Evolutionary conservation across 202 grass and related monocot species (phyloP).

Genomic region (Carex arenaria): DNA sequence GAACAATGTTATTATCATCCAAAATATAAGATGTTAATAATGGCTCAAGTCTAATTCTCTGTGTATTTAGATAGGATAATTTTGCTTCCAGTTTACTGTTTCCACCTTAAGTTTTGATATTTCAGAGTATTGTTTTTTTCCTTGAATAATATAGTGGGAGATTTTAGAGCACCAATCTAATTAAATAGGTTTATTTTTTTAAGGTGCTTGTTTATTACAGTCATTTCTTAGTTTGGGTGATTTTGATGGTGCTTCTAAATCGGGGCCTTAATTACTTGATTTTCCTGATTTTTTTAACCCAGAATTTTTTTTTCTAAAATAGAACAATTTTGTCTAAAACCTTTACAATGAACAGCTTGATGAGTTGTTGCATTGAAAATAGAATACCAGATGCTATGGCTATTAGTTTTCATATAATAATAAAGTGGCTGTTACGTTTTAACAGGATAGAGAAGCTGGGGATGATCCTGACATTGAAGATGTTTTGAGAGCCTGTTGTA

Average conservation of each 20-base stretch:
- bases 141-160: too few relatives aligned
- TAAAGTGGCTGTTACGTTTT: not conserved
- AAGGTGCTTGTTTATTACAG: not conserved
- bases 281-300: not conserved
- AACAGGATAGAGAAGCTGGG: conserved; percentile 92
- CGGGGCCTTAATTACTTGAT: not conserved
- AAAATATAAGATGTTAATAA: not conserved
- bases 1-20: not conserved
- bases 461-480: conserved; percentile 79
- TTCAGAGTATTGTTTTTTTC: too few relatives aligned
- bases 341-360: not conserved
- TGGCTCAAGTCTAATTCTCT: too few relatives aligned
- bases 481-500: conserved; percentile 70
- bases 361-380: not conserved
- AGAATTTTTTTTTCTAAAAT: too few relatives aligned
- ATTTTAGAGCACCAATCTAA: too few relatives aligned
- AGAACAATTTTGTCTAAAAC: too few relatives aligned
- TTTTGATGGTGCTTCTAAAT: not conserved
- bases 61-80: too few relatives aligned
- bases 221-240: not conserved
- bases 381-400: not conserved
- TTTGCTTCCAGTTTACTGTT: too few relatives aligned
- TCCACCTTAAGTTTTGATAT: too few relatives aligned
- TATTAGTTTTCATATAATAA: not conserved
- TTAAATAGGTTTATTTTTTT: not conserved